These are phyloP conservation scores for Hypsizygus marmoreus DNA, from an alignment of 768 basidiomycete genomes.

Conservation along the genomic window DNA sequence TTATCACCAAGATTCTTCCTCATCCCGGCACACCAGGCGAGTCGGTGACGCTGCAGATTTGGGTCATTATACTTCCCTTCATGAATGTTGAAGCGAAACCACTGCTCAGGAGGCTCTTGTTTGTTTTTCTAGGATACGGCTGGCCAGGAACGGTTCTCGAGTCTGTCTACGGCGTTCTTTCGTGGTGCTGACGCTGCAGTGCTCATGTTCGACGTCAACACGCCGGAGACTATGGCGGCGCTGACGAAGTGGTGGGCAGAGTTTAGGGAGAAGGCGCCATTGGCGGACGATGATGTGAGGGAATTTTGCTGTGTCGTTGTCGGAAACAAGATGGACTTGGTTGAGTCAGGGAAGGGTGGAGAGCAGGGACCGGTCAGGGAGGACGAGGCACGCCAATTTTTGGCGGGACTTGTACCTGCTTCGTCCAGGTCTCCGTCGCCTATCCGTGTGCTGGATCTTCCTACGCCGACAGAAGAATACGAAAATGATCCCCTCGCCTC, in stretches of 20 bases:
- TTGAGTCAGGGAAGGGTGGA: slow-evolving; percentile 21
- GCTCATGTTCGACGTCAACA: slow-evolving; percentile 80
- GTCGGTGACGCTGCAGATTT: slow-evolving; percentile 66
- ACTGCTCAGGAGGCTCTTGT: neutral
- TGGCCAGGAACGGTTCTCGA: slow-evolving; percentile 87
- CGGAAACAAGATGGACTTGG: slow-evolving; percentile 78
- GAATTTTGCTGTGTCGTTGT: slow-evolving; percentile 76
- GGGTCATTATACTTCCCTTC: slow-evolving; percentile 32
- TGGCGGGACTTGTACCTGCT: slow-evolving; percentile 60
- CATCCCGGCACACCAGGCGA: slow-evolving; percentile 58
- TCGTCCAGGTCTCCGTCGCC: slow-evolving; percentile 17
- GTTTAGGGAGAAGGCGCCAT: slow-evolving; percentile 67
- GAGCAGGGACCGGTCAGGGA: slow-evolving; percentile 28
- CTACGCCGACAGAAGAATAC: slow-evolving; percentile 1
- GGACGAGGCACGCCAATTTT: slow-evolving; percentile 51
- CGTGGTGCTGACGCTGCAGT: slow-evolving; percentile 82
- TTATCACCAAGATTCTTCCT: slow-evolving; percentile 73
- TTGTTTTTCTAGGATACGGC: slow-evolving; percentile 65
- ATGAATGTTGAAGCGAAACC: slow-evolving; percentile 1
- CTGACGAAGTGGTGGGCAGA: slow-evolving; percentile 79
- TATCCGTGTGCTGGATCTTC: slow-evolving; percentile 5
- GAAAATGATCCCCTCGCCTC: slow-evolving; percentile 21
- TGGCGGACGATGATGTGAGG: slow-evolving; percentile 60
- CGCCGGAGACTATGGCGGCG: slow-evolving; percentile 57
- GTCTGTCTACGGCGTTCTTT: slow-evolving; percentile 80